Percentiles rank a stretch among this genome's conserved stretches.
Evolutionary conservation across 1,284 basidiomycete species (phyloP).

Genomic region (Heterobasidion occidentale): DNA sequence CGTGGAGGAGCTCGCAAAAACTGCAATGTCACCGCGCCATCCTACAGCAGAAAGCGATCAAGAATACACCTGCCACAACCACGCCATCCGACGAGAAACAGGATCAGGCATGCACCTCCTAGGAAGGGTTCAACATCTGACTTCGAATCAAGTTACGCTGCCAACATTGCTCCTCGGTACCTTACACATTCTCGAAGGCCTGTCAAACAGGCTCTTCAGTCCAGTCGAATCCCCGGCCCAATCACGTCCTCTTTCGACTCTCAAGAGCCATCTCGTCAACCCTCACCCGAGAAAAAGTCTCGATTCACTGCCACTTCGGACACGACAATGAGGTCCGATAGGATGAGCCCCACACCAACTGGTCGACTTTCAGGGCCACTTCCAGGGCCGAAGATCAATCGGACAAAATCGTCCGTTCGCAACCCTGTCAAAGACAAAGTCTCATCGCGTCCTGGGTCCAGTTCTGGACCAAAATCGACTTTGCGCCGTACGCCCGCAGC

Average conservation of each 20-base stretch:
- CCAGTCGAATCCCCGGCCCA: constrained; percentile 47
- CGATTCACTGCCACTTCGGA: constrained; percentile 22
- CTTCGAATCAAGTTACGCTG: constrained; percentile 83
- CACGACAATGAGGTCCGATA: constrained; percentile 26
- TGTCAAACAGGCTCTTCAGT: constrained; percentile 20
- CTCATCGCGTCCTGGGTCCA: constrained; percentile 33
- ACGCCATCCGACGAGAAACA: constrained; percentile 29
- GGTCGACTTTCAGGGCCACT: constrained; percentile 9
- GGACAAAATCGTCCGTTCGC: constrained; percentile 5
- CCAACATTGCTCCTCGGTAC: constrained; percentile 74
- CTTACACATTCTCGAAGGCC: constrained; percentile 41
- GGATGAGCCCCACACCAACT: constrained; percentile 33
- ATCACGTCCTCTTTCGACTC: constrained; percentile 44
- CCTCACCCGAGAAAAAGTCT: constrained; percentile 65
- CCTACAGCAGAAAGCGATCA: constrained; percentile 66
- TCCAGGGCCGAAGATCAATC: constrained; percentile 1
- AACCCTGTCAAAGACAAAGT: constrained; percentile 38
- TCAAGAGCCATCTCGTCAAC: constrained; percentile 48
- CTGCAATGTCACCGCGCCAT: constrained; percentile 51
- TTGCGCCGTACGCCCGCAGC: constrained; percentile 43
- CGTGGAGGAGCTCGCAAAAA: constrained; percentile 60
- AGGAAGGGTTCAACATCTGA: constrained; percentile 70
- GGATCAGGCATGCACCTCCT: constrained; percentile 30
- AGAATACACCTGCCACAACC: constrained; percentile 39
- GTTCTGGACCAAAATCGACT: constrained; percentile 36